A percentile compares a stretch with the other conserved stretches of the same genome.
These are phyloP conservation scores for Parathielavia hyrcaniae DNA, from an alignment of 495 filamentous ascomycete species.

Conservation along the genomic window DNA sequence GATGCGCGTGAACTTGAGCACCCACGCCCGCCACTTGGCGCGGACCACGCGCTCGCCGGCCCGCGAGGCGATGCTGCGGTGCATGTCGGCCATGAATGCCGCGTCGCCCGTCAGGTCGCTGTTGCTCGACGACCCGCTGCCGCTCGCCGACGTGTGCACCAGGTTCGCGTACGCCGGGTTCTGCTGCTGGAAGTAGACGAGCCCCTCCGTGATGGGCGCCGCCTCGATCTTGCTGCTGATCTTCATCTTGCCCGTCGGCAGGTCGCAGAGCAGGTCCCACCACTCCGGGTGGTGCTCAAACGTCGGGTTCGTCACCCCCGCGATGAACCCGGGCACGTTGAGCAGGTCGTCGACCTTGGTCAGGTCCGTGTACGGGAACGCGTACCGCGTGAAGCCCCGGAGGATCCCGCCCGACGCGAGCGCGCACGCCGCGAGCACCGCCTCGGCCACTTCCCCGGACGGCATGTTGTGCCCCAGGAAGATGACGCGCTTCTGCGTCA, in stretches of 20 bases:
- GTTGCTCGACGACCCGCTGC: slow-evolving; percentile 44
- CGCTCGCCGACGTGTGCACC: slow-evolving; percentile 38
- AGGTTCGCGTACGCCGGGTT: slow-evolving; percentile 51
- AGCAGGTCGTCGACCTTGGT: slow-evolving; percentile 96
- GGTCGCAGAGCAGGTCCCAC: slow-evolving; percentile 97
- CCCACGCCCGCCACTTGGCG: slow-evolving; percentile 84
- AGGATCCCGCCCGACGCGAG: slow-evolving; percentile 93
- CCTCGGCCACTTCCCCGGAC: slow-evolving; percentile 90
- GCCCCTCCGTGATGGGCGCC: slow-evolving; percentile 71
- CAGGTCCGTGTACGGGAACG: slow-evolving; percentile 96
- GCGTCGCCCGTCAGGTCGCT: slow-evolving; percentile 79
- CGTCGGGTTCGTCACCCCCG: slow-evolving; percentile 93
- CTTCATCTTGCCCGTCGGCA: slow-evolving; percentile 86
- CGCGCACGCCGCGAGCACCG: slow-evolving; percentile 87
- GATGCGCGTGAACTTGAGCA: slow-evolving; percentile 82
- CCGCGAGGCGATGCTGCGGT: slow-evolving; percentile 72
- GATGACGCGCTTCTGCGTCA: slow-evolving; percentile 94
- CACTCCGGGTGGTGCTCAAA: slow-evolving; percentile 93
- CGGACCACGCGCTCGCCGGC: slow-evolving; percentile 87
- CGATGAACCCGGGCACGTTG: slow-evolving; percentile 94
- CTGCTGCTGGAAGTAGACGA: slow-evolving; percentile 79
- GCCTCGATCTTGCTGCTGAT: slow-evolving; percentile 77
- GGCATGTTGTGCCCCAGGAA: slow-evolving; percentile 94
- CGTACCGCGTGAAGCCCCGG: slow-evolving; percentile 90
- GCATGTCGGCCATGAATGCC: slow-evolving; percentile 80